phyloP scores from a whole-genome alignment of 495 filamentous ascomycete genomes.

The Tetracladium marchalianum region DNA sequence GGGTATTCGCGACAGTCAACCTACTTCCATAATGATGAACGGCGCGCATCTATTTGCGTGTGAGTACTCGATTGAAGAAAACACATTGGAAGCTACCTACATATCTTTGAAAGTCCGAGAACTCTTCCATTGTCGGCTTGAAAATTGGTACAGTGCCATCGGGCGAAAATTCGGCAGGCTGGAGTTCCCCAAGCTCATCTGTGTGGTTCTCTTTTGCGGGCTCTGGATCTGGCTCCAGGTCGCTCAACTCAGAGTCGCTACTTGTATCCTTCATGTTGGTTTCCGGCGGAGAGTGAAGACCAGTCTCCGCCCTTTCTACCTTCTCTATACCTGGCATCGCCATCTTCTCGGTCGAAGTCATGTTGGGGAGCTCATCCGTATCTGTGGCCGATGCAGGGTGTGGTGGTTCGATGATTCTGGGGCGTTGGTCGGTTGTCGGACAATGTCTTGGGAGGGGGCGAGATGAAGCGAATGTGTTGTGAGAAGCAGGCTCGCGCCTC shows the following conservation, averaged over 20 bases:
- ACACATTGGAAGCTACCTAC: conserved; percentile 26
- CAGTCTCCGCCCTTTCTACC: conserved; percentile 1
- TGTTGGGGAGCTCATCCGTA: conserved; percentile 9
- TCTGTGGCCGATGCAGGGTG: background rate
- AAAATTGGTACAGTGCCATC: conserved; percentile 87
- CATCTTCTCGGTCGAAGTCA: conserved; percentile 15
- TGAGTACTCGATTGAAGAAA: background rate
- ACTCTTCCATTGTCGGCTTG: conserved; percentile 91
- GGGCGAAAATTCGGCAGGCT: conserved; percentile 80
- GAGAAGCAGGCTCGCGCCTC: no score
- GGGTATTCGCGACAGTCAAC: no score
- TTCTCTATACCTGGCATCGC: conserved; percentile 8
- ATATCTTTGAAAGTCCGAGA: conserved; percentile 80
- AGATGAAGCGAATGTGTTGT: no score
- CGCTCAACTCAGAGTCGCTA: conserved; percentile 48
- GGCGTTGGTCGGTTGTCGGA: no score
- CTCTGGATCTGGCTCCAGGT: conserved; percentile 33
- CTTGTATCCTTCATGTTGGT: conserved; percentile 11
- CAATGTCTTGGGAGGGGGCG: no score
- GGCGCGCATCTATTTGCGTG: conserved; percentile 45
- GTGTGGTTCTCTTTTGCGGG: conserved; percentile 57
- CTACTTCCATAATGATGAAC: no score
- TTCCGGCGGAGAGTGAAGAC: conserved; percentile 16
- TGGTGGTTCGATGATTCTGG: background rate
- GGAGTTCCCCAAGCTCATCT: conserved; percentile 23